Base-by-base conservation (phyloP, 2,329 filamentous ascomycete species). In the Pseudogymnoascus sp. region DNA sequence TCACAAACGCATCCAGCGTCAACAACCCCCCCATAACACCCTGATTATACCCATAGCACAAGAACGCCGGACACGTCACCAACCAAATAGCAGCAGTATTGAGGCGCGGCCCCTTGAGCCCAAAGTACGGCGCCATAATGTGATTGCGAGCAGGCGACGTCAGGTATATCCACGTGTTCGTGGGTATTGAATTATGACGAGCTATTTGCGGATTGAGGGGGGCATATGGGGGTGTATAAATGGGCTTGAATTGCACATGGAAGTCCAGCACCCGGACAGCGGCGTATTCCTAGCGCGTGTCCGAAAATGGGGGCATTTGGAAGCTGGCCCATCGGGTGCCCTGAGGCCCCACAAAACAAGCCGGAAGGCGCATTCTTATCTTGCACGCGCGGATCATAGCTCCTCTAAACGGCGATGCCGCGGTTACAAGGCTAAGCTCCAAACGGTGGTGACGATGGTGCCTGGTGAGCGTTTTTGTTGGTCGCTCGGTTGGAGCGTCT, bases 21-120 rank as follows among this genome's bases (percentile, higher is more conserved):
- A 72, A 64, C 18, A 82, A 72, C 12, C 79, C 79, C 49, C 79
- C 79, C n/a, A 79, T 74, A 56, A 78, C 78, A 59, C 78, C 77
- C 68, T 82, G 78, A 68, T 82, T 82, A 73, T 82, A 83, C 61
- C 80, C 80, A 66, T 80, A 82, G 59, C 79, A 73, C 62, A 80
- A 76, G 64, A 80, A 81, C 16, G 76, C 31, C 3, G 63, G 63
- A 37, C 61, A 62, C 4, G 62, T 64, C 6, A 64, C 63, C 11
- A 40, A 36, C 42, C 42, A 62, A 14, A 64, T 64, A 18, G 62
- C 62, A n/a, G 63, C 63, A 14, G 60, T 38, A 14, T 38, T 49
- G 12, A 64, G 42, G 25, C 40, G 25, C 18, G 49, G 53, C 21
- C 63, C 63, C 3, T 60, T 60, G 8, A 64, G 21, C 5, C 63